These are phyloP conservation scores for Leishmania arabica DNA, from an alignment of 208 protist species.

Conservation along the genomic window DNA sequence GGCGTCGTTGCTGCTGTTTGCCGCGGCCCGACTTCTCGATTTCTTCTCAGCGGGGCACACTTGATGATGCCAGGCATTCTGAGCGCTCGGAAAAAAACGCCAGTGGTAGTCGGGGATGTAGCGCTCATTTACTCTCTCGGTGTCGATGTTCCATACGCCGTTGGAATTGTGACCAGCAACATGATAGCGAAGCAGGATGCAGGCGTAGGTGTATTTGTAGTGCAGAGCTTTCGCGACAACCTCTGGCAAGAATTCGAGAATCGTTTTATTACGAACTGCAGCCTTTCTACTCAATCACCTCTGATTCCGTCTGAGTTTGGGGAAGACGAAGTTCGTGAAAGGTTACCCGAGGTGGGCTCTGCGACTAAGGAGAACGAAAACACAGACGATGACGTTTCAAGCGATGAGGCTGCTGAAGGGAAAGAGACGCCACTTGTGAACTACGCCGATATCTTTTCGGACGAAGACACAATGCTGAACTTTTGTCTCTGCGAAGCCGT, in stretches of 20 bases:
- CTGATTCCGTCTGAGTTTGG: slow-evolving; percentile 31
- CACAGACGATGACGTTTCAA: not conserved
- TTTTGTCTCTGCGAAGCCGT: slow-evolving; percentile 73
- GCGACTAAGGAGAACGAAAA: not conserved
- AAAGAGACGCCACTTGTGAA: not conserved
- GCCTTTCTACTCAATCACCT: slow-evolving; percentile 15
- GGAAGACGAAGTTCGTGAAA: slow-evolving; percentile 26
- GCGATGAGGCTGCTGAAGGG: not conserved
- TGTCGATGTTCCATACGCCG: slow-evolving; percentile 49
- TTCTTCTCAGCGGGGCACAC: slow-evolving; percentile 72
- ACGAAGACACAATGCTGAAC: slow-evolving; percentile 43
- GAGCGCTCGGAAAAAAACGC: slow-evolving; percentile 2
- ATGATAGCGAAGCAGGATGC: slow-evolving; percentile 19
- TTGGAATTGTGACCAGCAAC: slow-evolving; percentile 61
- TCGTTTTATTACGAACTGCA: slow-evolving; percentile 35
- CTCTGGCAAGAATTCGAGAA: slow-evolving; percentile 63
- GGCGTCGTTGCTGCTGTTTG: slow-evolving; percentile 40
- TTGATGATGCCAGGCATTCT: slow-evolving; percentile 84
- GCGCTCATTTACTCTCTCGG: slow-evolving; percentile 47
- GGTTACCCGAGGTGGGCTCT: not conserved
- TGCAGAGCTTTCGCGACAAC: slow-evolving; percentile 62
- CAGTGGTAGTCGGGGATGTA: slow-evolving; percentile 20
- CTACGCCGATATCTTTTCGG: slow-evolving; percentile 24
- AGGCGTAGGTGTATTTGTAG: slow-evolving; percentile 64
- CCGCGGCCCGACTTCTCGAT: slow-evolving; percentile 60